Evolutionary conservation across 1,284 basidiomycete genomes (phyloP), one percentile per base, ranked within the genome.

Genomic region (Abortiporus biennis): DNA sequence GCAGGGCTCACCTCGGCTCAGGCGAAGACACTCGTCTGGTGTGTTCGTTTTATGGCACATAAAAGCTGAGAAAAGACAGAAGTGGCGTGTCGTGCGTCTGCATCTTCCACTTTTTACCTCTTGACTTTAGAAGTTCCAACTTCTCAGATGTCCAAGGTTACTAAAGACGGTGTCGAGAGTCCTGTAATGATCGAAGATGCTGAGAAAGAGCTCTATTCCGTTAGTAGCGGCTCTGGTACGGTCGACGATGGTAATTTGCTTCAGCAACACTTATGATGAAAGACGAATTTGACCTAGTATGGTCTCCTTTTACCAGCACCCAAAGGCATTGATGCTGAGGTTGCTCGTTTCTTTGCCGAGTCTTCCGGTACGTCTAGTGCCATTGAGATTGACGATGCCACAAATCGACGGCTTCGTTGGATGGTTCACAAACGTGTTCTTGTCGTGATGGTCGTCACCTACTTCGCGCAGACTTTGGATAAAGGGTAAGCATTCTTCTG

Each of bases 381-480:
- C 13, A 48, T 66, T 15, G 61, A 64, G 6, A 72, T 74, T 38
- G 67, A 71, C 48, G 69, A 72, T 24, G 63, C 57, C 24, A 70
- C 67, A 21, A 72, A 73, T 52, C 49, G 43, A 41, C 63, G 71
- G 9, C 54, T 74, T 38, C 60, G 69, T 25, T 66, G 70, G 62
- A 67, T 72, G 64, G 59, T 76, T 19, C 71, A 76, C 56, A 74
- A 69, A 48, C 68, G 73, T 19, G 69, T 78, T 9, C 55, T 76
- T 21, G 65, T 59, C 22, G 66, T 76, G 36, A 76, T 77, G 74
- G 67, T 77, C 24, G 58, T 71, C 17, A 76, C 74, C n/a, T 76
- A 77, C 54, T 74, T 57, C 46, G 66, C 65, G 5, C 74, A 77
- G 52, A 66, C 69, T 8, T 55, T 76, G 42, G 74, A 76, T 55